These are phyloP conservation scores for Pisolithus tinctorius DNA, from an alignment of 768 basidiomycete genomes.

Conservation along the genomic window DNA sequence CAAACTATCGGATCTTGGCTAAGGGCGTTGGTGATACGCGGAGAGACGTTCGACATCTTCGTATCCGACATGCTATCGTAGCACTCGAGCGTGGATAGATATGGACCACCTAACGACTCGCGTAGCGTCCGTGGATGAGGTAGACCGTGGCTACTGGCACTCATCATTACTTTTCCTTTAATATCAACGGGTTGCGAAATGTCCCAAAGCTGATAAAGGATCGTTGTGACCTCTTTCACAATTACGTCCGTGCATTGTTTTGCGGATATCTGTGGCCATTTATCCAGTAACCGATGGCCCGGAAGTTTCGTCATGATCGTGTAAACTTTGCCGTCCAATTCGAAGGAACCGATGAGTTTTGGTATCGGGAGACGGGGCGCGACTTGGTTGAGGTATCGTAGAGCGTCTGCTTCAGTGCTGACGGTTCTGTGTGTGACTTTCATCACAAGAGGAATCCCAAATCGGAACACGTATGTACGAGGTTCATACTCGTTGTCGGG, in stretches of 20 bases:
- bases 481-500: slow-evolving; percentile 3
- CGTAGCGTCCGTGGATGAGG: slow-evolving; percentile 10
- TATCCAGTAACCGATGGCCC: slow-evolving; percentile 9
- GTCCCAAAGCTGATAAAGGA: slow-evolving; percentile 14
- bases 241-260: slow-evolving; percentile 2
- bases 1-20: slow-evolving; percentile 8
- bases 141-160: slow-evolving; percentile 19
- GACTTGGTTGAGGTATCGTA: slow-evolving; percentile 12
- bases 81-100: slow-evolving; percentile 11
- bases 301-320: slow-evolving; percentile 18
- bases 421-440: slow-evolving; percentile 8
- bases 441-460: slow-evolving; percentile 15
- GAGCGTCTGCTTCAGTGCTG: slow-evolving; percentile 17
- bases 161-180: slow-evolving; percentile 15
- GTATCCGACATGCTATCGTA: slow-evolving; percentile 8
- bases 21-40: neutral
- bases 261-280: slow-evolving; percentile 1
- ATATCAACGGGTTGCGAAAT: slow-evolving; percentile 11
- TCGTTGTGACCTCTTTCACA: neutral
- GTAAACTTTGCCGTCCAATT: slow-evolving; percentile 9
- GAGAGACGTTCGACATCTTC: slow-evolving; percentile 1
- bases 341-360: slow-evolving; percentile 13
- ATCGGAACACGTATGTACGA: slow-evolving; percentile 10
- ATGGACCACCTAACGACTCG: slow-evolving; percentile 14
- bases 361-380: slow-evolving; percentile 17